Conservation (phyloP, 768 basidiomycete genomes). For the Kwoniella sp. region DNA sequence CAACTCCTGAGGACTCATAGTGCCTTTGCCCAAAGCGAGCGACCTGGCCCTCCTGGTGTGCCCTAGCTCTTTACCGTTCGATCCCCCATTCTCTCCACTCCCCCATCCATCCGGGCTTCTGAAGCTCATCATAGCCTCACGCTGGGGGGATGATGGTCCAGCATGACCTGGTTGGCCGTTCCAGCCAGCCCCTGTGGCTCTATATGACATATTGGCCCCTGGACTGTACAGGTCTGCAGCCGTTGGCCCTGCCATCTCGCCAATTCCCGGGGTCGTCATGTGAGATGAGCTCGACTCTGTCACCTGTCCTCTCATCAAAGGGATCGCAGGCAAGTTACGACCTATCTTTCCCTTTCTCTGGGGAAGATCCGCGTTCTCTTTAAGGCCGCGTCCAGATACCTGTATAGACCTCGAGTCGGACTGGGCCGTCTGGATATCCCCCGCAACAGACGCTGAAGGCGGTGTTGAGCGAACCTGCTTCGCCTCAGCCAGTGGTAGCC, state of each 20-base stretch:
- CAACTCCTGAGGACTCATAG: slow-evolving; percentile 44
- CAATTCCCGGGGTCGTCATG: slow-evolving; percentile 6
- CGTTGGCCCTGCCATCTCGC: slow-evolving; percentile 1
- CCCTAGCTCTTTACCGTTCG: slow-evolving; percentile 6
- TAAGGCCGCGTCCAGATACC: too few species aligned
- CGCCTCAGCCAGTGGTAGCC: slow-evolving; percentile 31
- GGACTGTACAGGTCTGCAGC: slow-evolving; percentile 23
- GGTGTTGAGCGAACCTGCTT: slow-evolving; percentile 7
- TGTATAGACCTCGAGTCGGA: neutral
- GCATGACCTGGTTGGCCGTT: too few species aligned
- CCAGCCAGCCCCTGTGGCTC: slow-evolving; percentile 27
- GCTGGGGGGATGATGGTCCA: neutral
- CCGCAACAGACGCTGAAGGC: slow-evolving; percentile 5
- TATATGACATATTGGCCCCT: slow-evolving; percentile 27
- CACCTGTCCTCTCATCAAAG: slow-evolving; percentile 6
- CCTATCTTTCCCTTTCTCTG: slow-evolving; percentile 26
- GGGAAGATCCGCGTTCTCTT: slow-evolving; percentile 2
- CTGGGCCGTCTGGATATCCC: slow-evolving; percentile 5
- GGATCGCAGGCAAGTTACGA: slow-evolving; percentile 7
- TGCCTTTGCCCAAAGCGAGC: slow-evolving; percentile 35
- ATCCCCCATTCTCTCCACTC: slow-evolving; percentile 8
- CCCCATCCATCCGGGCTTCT: slow-evolving; percentile 35
- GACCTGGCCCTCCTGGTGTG: slow-evolving; percentile 29
- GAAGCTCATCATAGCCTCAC: slow-evolving; percentile 20
- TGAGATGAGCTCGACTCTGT: slow-evolving; percentile 35